Evolutionary conservation across 2,329 filamentous ascomycete species (phyloP).

Genomic region (Microsporum audouinii): DNA sequence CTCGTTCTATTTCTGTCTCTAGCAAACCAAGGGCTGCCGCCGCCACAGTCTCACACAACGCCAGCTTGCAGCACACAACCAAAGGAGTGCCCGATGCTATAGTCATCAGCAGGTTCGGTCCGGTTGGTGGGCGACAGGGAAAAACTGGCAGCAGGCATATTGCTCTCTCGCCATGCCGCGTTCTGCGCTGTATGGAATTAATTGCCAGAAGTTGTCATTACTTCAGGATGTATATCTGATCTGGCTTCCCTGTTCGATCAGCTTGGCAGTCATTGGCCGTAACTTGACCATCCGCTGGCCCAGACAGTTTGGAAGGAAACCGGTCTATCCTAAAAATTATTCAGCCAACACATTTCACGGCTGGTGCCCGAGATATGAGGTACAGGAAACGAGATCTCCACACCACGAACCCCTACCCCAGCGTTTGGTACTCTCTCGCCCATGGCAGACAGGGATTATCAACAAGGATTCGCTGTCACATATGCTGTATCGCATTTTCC

Average conservation of each 20-base stretch:
- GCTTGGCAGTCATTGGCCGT: not conserved
- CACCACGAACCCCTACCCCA: not conserved
- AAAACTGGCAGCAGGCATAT: not conserved
- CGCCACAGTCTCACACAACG: not conserved
- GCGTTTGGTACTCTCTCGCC: conserved; percentile 2
- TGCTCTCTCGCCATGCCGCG: not conserved
- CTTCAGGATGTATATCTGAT: not conserved
- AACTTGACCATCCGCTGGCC: not conserved
- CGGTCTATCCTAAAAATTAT: not conserved
- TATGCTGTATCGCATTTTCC: not conserved
- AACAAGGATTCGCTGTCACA: not conserved
- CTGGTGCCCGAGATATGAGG: not conserved
- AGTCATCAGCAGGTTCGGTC: not conserved
- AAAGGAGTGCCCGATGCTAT: not conserved
- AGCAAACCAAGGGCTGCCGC: not conserved
- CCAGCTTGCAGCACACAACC: not conserved
- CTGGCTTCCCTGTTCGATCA: not conserved
- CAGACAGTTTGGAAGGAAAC: not conserved
- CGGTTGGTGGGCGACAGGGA: not conserved
- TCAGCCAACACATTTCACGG: not conserved
- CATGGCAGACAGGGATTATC: conserved; percentile 2
- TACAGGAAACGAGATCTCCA: not conserved
- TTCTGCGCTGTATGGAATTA: conserved; percentile 1
- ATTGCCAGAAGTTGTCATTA: not conserved
- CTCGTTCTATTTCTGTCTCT: not conserved